Evolutionary conservation across 495 filamentous ascomycete genomes (phyloP).

Genomic region (Xylaria palmicola): DNA sequence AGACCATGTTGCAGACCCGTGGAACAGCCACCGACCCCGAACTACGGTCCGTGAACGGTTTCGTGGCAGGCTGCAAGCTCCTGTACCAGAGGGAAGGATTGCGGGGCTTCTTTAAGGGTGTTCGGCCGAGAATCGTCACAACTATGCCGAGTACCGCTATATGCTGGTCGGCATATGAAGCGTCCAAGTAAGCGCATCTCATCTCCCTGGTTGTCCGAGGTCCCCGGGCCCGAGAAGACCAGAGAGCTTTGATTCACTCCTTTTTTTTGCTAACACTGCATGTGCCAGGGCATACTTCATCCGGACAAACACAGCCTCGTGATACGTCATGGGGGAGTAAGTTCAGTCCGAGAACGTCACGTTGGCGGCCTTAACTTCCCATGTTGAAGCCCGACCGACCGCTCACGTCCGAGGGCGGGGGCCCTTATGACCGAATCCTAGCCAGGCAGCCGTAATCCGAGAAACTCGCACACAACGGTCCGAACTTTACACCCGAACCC

Average conservation of each 20-base stretch:
- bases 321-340: neutral
- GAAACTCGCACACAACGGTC: neutral
- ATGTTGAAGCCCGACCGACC: neutral
- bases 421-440: neutral
- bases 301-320: constrained; percentile 40
- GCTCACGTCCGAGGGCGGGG: constrained; percentile 1
- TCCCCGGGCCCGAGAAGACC: neutral
- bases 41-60: constrained; percentile 79
- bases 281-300: constrained; percentile 56
- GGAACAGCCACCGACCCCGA: constrained; percentile 78
- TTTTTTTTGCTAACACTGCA: constrained; percentile 20
- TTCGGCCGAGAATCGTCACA: constrained; percentile 87
- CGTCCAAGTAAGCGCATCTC: constrained; percentile 51
- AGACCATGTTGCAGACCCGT: constrained; percentile 92
- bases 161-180: constrained; percentile 80
- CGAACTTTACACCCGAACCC: neutral
- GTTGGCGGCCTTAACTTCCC: neutral
- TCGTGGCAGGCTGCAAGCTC: constrained; percentile 76
- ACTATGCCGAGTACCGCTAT: constrained; percentile 99
- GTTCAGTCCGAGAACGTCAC: neutral
- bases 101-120: constrained; percentile 85
- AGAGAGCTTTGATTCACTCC: neutral
- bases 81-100: constrained; percentile 83
- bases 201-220: neutral
- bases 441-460: neutral